Evolutionary conservation across 306 rosid species (phyloP).

Genomic region (Myrica gale): DNA sequence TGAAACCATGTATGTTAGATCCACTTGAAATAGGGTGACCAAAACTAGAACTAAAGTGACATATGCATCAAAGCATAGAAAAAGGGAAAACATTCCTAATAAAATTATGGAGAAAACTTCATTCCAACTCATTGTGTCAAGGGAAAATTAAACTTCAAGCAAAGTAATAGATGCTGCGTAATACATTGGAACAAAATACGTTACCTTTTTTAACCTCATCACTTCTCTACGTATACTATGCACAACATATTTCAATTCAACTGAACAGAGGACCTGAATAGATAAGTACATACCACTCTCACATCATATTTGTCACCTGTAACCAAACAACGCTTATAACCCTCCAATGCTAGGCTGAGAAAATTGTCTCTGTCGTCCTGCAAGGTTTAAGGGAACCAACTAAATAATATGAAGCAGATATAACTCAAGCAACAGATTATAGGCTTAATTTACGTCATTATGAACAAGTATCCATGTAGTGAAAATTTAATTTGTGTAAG

Average conservation of each 20-base stretch:
- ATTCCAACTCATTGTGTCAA: not conserved
- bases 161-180: too few species aligned
- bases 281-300: conserved; percentile 73
- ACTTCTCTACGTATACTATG: not conserved
- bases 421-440: too few species aligned
- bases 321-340: conserved; percentile 78
- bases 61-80: not conserved
- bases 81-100: not conserved
- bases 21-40: conserved; percentile 3
- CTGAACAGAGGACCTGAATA: conserved; percentile 19
- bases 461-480: not conserved
- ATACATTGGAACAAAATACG: too few species aligned
- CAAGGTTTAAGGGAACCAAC: conserved; percentile 17
- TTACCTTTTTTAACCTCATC: not conserved
- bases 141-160: too few species aligned
- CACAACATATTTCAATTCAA: not conserved
- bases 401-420: too few species aligned
- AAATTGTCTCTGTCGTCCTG: conserved; percentile 95
- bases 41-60: too few species aligned
- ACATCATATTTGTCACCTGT: conserved; percentile 84
- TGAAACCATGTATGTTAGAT: conserved; percentile 42
- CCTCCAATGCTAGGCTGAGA: conserved; percentile 83
- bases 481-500: not conserved
- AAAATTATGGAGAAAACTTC: not conserved
- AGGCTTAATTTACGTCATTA: not conserved